Evolutionary conservation across 768 basidiomycete species (phyloP), one percentile per base, ranked within the genome.

Genomic region (Aureoboletus auriporus): DNA sequence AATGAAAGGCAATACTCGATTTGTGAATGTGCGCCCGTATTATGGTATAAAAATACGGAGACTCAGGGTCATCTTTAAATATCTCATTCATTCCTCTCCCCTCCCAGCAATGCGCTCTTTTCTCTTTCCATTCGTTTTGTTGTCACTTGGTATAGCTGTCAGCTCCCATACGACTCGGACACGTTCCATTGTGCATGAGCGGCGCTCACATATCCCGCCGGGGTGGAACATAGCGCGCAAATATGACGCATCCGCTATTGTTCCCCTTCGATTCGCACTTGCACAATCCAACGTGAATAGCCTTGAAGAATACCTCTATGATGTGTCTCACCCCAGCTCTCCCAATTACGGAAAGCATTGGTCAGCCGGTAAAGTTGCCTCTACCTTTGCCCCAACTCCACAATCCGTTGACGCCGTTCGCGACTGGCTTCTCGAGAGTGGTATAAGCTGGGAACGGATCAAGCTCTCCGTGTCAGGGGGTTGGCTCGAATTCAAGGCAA

Each of bases 201-300:
- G 44, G 28, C 72, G 77, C n/a, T 59, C 67, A 13, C 45, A 58
- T 27, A 52, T 65, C 20, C 77, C 77, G 3, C 30, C 53, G 26
- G 75, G 73, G 50, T 77, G 70, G 75, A 36, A 33, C 1, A 47
- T 55, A 5, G 43, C 62, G 11, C 63, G 67, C 27, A 68, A 62
- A 5, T 61, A 68, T n/a, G 55, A 68, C 31, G 20, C 70, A 8
- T 49, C 64, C 39, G 59, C 63, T n/a, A 48, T 65, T 2, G 50
- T 77, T 27, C 76, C 76, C 11, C 60, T 78, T 30, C 74, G 75
- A 39, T 70, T 77, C 37, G 76, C 74, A 0, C 68, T 78, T 6
- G 52, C 55, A 8, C 76, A 78, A 54, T 58, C 58, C 35, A 76
- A 78, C 50, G 45, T 74, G 7, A 57, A 72, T 44, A 41, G 61